Base-by-base conservation (phyloP, 441 rosid species). In the Jatropha podagrica region DNA sequence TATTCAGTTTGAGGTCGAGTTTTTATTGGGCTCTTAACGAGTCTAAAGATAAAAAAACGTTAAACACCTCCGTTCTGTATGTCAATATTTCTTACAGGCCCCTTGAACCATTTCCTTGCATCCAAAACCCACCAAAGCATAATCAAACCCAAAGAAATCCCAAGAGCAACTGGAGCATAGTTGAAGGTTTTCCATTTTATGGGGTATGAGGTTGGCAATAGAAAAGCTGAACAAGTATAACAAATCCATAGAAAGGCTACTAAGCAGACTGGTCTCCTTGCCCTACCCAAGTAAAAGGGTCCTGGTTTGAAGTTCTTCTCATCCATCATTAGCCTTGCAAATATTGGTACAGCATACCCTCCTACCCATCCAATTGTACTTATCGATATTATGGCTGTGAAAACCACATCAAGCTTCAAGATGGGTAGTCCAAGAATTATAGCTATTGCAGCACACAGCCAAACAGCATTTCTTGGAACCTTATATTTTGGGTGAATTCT, bases 291-390 rank as follows among this genome's bases (percentile, higher is more conserved):
- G 72, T 85, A 84, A 71, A 88, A 88, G 12, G 91, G 93, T 1
- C 91, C 91, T 0, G 90, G 75, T n/a, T 83, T 81, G 76, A 89
- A 88, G 66, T 85, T 70, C 79, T 81, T 73, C 84, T 89, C 90
- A 0, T 49, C 67, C 89, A 86, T 88, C 1, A 86, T 81, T 67
- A 88, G 77, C 74, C 91, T 83, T 11, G 86, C 83, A 41, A 86
- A 88, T 52, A 88, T 88, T 6, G 90, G 90, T 23, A 88, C 85
- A 3, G 88, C 90, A 4, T 88, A 88, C 13, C 91, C 88, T 0
- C 91, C 91, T 7, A 88, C 90, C 93, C 93, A 89, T 12, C 93
- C 89, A 7, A 86, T 85, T 32, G 90, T 88, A 52, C 87, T 77
- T 67, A 85, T 74, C 40, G 91, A 89, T 67, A 84, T 84, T 64